Percentiles rank a stretch among this genome's conserved stretches.
These are phyloP conservation scores for Suillus discolor DNA, from an alignment of 768 basidiomycete species.

Conservation along the genomic window DNA sequence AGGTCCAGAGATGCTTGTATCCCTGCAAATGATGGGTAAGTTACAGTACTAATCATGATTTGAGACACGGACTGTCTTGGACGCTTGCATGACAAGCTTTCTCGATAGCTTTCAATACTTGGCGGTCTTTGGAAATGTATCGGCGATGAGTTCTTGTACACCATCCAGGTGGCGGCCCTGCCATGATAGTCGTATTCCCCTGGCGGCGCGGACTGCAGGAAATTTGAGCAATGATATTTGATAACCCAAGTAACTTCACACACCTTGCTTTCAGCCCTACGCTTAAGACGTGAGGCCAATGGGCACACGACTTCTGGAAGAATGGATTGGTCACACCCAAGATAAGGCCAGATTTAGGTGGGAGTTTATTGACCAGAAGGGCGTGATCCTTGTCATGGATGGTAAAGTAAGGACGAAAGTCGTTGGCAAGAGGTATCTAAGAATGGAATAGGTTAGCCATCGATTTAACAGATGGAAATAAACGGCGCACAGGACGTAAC, in stretches of 20 bases:
- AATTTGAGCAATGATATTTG: neutral
- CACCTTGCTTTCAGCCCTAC: slow-evolving; percentile 56
- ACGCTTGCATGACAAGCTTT: slow-evolving; percentile 52
- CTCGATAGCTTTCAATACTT: slow-evolving; percentile 74
- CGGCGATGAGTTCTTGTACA: slow-evolving; percentile 78
- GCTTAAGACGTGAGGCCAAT: slow-evolving; percentile 86
- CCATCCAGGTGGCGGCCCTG: slow-evolving; percentile 74
- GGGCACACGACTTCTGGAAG: slow-evolving; percentile 74
- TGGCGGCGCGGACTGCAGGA: slow-evolving; percentile 12
- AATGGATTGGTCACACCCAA: slow-evolving; percentile 90
- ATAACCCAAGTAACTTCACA: slow-evolving; percentile 18
- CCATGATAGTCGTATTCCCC: slow-evolving; percentile 12
- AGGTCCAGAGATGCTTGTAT: slow-evolving; percentile 65
- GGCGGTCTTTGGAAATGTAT: slow-evolving; percentile 82
- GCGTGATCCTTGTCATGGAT: slow-evolving; percentile 91
- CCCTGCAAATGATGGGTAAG: slow-evolving; percentile 38
- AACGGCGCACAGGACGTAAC: slow-evolving; percentile 67
- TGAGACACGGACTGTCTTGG: slow-evolving; percentile 48
- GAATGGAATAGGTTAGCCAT: neutral
- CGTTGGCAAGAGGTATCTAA: slow-evolving; percentile 81
- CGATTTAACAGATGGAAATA: neutral
- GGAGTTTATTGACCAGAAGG: slow-evolving; percentile 75
- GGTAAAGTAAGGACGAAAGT: slow-evolving; percentile 93
- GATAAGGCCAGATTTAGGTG: slow-evolving; percentile 75
- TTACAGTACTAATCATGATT: neutral